A percentile compares a stretch with the other conserved stretches of the same genome.
phyloP scores from a whole-genome alignment of 2,329 filamentous ascomycete genomes.

The Colletotrichum acutatum region DNA sequence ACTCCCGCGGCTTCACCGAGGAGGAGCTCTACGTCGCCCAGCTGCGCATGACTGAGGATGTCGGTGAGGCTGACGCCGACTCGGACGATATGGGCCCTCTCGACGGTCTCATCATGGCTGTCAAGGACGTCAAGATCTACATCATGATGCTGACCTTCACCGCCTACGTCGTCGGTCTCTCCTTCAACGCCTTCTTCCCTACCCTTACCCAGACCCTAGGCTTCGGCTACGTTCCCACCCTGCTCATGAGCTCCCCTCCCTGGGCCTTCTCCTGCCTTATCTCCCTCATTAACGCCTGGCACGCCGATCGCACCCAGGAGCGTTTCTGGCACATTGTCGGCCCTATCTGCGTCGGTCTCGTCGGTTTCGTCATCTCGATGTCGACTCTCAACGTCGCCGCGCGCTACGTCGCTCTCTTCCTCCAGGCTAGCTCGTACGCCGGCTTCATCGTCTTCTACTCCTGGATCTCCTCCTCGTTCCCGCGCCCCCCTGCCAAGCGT shows the following conservation, averaged over 20 bases:
- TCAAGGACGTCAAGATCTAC: constrained; percentile 72
- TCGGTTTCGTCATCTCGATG: constrained; percentile 71
- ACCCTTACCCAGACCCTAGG: constrained; percentile 64
- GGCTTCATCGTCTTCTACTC: constrained; percentile 67
- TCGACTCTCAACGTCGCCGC: constrained; percentile 65
- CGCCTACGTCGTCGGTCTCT: constrained; percentile 68
- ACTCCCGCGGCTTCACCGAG: constrained; percentile 67
- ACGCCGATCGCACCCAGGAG: constrained; percentile 65
- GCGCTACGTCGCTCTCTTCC: constrained; percentile 70
- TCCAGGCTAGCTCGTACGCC: constrained; percentile 66
- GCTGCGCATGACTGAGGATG: constrained; percentile 66
- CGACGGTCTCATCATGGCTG: constrained; percentile 66
- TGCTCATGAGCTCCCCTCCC: constrained; percentile 67
- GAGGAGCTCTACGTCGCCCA: constrained; percentile 67
- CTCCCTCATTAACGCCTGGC: constrained; percentile 65
- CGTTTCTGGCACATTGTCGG: constrained; percentile 69
- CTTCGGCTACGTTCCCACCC: constrained; percentile 61
- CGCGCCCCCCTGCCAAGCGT: constrained; percentile 69
- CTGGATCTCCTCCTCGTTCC: constrained; percentile 68
- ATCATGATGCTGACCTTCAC: constrained; percentile 72
- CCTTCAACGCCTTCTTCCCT: constrained; percentile 70
- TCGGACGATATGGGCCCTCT: constrained; percentile 60
- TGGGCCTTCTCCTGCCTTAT: constrained; percentile 69
- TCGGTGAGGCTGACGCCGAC: constrained; percentile 66
- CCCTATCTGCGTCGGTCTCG: constrained; percentile 62